A percentile compares a stretch with the other conserved stretches of the same genome.
Evolutionary conservation across 2,329 filamentous ascomycete genomes (phyloP).

Genomic region (Diplocarpon rosae): DNA sequence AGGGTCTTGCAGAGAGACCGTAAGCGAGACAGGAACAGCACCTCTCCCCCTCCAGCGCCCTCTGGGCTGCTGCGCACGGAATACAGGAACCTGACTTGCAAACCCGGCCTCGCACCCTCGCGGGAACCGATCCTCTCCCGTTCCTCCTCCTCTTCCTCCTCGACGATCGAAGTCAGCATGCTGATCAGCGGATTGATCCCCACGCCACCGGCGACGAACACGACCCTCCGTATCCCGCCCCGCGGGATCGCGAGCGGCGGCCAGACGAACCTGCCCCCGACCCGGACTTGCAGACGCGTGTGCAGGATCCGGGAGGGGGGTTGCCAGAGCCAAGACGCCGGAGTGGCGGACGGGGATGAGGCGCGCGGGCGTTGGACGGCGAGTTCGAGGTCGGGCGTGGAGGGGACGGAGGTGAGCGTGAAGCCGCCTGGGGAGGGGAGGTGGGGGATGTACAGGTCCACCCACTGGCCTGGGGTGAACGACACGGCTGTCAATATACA

Average conservation of each 20-base stretch:
- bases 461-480: slow-evolving; percentile 80
- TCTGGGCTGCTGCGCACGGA: slow-evolving; percentile 14
- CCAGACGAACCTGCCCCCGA: slow-evolving; percentile 74
- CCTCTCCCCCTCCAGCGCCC: slow-evolving; percentile 26
- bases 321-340: slow-evolving; percentile 65
- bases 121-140: too few species aligned
- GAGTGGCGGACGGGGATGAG: slow-evolving; percentile 40
- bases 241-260: slow-evolving; percentile 41
- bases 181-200: slow-evolving; percentile 28
- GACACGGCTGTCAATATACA: slow-evolving; percentile 24
- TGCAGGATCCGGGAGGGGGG: slow-evolving; percentile 43
- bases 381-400: slow-evolving; percentile 54
- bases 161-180: slow-evolving; percentile 19
- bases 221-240: slow-evolving; percentile 40
- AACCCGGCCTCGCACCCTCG: background rate
- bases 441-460: slow-evolving; percentile 68
- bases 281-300: slow-evolving; percentile 50
- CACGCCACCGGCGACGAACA: slow-evolving; percentile 46
- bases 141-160: slow-evolving; percentile 1
- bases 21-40: slow-evolving; percentile 44
- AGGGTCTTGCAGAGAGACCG: slow-evolving; percentile 30
- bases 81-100: slow-evolving; percentile 21
- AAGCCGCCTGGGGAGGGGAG: slow-evolving; percentile 69
- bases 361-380: slow-evolving; percentile 61
- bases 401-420: slow-evolving; percentile 70